Base-by-base conservation (phyloP, 352 stramenopile genomes). In the Salisapilia sapeloensis region DNA sequence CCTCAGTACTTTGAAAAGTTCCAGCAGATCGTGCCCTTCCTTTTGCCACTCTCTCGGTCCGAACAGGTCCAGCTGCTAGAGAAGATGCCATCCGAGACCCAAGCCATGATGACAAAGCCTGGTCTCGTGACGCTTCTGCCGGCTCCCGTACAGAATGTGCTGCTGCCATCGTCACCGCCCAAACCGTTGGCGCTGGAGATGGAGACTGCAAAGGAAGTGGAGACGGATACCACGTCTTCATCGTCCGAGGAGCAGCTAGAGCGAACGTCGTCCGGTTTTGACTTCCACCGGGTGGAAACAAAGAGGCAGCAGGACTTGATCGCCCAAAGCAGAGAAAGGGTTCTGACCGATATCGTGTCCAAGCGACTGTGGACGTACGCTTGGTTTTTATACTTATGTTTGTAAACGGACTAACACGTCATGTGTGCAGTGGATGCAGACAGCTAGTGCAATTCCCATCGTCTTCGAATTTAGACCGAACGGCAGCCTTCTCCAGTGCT, bases 31-130 rank as follows among this genome's bases (percentile, higher is more conserved):
- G 23, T 91, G 33, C 69, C 71, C 15, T 86, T 91, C 39, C 50
- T 87, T 20, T 38, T 90, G 35, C 71, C 71, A 20, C 46, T 90
- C 6, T 66, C 63, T 13, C 60, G 48, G 35, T 35, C 45, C 2
- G 75, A 90, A 47, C 74, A 86, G 42, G 71, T 59, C 40, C 48
- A 44, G 11, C 39, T 89, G 24, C 53, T 89, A 25, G 61, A 81
- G 38, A 59, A 77, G 13, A 60, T 86, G 41, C 62, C 74, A 2
- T 48, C 60, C 2, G 64, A 82, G 30, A 60, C 50, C 10, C 74
- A 89, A 42, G 40, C 70, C 12, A 56, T 81, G 54, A 53, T 89
- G 46, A 80, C 64, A 11, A 71, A 64, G 9, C 70, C 70, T 2
- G 74, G 74, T 13, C 48, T 89, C 19, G 34, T 84, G 23, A 47